Percentiles rank a stretch among this genome's conserved stretches.
phyloP scores from a whole-genome alignment of 1,284 basidiomycete genomes.

The Cryptococcus sp. region DNA sequence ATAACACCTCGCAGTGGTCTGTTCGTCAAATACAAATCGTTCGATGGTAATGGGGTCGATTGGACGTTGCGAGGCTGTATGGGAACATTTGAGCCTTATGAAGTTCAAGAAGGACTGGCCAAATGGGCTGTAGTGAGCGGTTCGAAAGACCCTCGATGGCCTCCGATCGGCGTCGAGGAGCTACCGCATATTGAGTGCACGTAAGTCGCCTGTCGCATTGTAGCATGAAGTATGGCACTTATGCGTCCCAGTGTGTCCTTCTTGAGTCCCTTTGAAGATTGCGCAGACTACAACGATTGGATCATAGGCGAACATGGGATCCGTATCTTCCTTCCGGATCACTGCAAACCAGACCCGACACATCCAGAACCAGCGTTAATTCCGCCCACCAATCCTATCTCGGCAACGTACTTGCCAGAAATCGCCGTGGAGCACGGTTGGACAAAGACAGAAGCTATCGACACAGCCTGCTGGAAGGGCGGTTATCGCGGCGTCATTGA shows the following conservation, averaged over 20 bases:
- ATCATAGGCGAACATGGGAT: conserved; percentile 87
- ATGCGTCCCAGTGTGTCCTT: conserved; percentile 69
- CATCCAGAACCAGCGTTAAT: conserved; percentile 63
- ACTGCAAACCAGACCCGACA: conserved; percentile 1
- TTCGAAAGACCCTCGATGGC: conserved; percentile 56
- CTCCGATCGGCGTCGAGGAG: conserved; percentile 71
- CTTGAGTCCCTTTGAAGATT: conserved; percentile 86
- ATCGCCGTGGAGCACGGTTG: conserved; percentile 90
- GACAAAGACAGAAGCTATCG: conserved; percentile 82
- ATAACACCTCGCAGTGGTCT: conserved; percentile 66
- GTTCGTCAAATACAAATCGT: conserved; percentile 80
- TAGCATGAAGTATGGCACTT: too few species aligned
- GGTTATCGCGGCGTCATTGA: conserved; percentile 76
- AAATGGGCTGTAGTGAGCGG: conserved; percentile 79
- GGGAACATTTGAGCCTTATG: conserved; percentile 80
- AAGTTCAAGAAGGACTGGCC: conserved; percentile 71
- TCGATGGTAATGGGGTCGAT: conserved; percentile 26
- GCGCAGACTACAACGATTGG: conserved; percentile 84
- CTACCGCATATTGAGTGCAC: conserved; percentile 76
- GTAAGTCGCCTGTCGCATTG: conserved; percentile 42
- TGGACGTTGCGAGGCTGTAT: conserved; percentile 79
- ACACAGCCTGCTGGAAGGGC: conserved; percentile 87
- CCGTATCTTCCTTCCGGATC: conserved; percentile 67
- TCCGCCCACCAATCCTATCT: conserved; percentile 65
- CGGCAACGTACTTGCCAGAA: conserved; percentile 90